Conservation (phyloP, 345 rosid species). For the Corchorus olitorius region DNA sequence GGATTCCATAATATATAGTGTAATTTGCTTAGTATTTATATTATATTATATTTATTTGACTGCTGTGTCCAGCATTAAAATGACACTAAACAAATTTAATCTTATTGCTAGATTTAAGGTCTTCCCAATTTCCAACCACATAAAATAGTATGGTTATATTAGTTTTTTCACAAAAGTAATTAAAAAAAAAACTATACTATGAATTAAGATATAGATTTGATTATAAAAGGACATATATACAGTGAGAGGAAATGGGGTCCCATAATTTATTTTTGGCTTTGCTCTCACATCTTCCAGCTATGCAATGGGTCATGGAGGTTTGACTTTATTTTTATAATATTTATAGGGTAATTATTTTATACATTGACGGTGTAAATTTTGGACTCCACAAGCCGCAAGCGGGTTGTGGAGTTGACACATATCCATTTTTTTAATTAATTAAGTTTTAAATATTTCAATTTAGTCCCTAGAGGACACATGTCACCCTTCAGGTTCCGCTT, state of each 20-base stretch:
- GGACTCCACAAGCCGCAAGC: too few relatives aligned
- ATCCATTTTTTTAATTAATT: too few relatives aligned
- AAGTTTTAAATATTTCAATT: too few relatives aligned
- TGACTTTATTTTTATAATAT: neutral
- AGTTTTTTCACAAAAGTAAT: neutral
- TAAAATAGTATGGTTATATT: neutral
- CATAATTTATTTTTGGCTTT: neutral
- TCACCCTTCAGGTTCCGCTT: neutral
- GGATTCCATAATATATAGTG: neutral
- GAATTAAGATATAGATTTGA: neutral
- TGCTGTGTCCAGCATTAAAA: neutral
- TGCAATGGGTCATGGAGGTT: slow-evolving; percentile 13
- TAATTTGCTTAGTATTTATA: too few relatives aligned
- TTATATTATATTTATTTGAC: neutral
- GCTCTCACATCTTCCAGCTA: slow-evolving; percentile 8
- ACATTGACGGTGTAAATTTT: too few relatives aligned
- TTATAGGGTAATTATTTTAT: too few relatives aligned
- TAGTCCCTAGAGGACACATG: too few relatives aligned
- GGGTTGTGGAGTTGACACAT: too few relatives aligned
- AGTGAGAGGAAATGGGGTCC: slow-evolving; percentile 9
- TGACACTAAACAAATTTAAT: neutral
- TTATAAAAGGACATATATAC: neutral
- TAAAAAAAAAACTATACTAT: neutral
- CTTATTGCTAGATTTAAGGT: slow-evolving; percentile 27
- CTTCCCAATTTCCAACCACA: slow-evolving; percentile 13